These are phyloP conservation scores for Rhodotorula diobovata DNA, from an alignment of 768 basidiomycete genomes.

Conservation along the genomic window DNA sequence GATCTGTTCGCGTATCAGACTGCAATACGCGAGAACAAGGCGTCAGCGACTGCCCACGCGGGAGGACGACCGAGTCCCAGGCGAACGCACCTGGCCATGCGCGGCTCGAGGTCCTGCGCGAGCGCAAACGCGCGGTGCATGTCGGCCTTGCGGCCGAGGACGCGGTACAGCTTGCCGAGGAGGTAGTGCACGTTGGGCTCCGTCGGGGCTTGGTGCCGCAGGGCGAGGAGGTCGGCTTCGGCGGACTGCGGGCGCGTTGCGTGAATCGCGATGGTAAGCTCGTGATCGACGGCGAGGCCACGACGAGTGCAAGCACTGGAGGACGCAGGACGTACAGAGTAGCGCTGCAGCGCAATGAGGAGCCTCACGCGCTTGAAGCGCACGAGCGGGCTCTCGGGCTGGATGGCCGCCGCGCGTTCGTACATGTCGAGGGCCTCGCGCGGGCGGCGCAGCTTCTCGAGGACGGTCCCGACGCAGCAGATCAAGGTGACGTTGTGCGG, in stretches of 20 bases:
- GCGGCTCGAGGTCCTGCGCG: constrained; percentile 90
- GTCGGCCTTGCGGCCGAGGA: constrained; percentile 61
- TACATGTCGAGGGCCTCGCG: constrained; percentile 71
- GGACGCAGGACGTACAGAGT: constrained; percentile 72
- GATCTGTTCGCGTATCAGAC: constrained; percentile 29
- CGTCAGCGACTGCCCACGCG: no score
- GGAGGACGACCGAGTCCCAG: no score
- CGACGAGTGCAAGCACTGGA: neutral
- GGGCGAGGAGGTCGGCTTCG: constrained; percentile 69
- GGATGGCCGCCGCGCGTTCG: constrained; percentile 69
- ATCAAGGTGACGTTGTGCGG: constrained; percentile 91
- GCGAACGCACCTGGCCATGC: constrained; percentile 54
- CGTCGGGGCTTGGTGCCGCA: constrained; percentile 78
- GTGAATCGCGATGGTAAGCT: no score
- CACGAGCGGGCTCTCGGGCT: constrained; percentile 86
- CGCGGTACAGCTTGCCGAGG: constrained; percentile 82
- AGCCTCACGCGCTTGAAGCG: constrained; percentile 91
- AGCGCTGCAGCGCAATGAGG: constrained; percentile 74
- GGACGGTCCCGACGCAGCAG: constrained; percentile 92
- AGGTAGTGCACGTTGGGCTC: constrained; percentile 97
- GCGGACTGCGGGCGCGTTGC: constrained; percentile 58
- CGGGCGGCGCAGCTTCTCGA: constrained; percentile 76
- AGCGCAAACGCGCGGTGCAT: constrained; percentile 79
- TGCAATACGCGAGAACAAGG: constrained; percentile 43
- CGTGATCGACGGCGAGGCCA: neutral